These are phyloP conservation scores for Malus hybrid DNA, from an alignment of 331 rosid genomes.

Conservation along the genomic window DNA sequence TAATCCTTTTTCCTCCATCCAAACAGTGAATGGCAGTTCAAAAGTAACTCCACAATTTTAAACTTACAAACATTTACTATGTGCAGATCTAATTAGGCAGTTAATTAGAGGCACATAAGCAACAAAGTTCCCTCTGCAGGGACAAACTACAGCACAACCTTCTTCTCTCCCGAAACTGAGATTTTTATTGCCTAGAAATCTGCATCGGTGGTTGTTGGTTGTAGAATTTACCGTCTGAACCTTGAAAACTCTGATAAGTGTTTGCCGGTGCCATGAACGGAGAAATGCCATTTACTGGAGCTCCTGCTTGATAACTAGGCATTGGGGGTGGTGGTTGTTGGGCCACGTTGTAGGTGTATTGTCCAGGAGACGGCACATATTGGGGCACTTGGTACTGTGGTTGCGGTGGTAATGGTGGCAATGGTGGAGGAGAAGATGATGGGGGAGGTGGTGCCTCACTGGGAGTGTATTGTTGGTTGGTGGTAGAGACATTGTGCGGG, in stretches of 20 bases:
- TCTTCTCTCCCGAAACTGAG: constrained; percentile 10
- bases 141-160: constrained; percentile 9
- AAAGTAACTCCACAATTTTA: constrained; percentile 22
- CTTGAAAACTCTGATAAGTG: constrained; percentile 77
- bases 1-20: constrained; percentile 10
- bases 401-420: constrained; percentile 82
- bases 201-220: constrained; percentile 77
- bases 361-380: constrained; percentile 60
- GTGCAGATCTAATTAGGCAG: constrained; percentile 53
- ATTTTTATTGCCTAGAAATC: constrained; percentile 66
- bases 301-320: constrained; percentile 43
- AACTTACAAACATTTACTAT: constrained; percentile 46
- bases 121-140: constrained; percentile 11
- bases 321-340: constrained; percentile 47
- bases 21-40: constrained; percentile 6
- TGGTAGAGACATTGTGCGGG: constrained; percentile 27
- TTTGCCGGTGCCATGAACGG: constrained; percentile 48
- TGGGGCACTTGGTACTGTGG: constrained; percentile 62
- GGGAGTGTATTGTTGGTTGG: constrained; percentile 55
- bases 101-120: constrained; percentile 36
- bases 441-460: constrained; percentile 80
- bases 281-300: constrained; percentile 40
- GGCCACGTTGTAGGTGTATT: constrained; percentile 48
- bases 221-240: constrained; percentile 75
- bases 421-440: constrained; percentile 77